Evolutionary conservation across 2,329 filamentous ascomycete genomes (phyloP).

Genomic region (Arachnopeziza araneosa): DNA sequence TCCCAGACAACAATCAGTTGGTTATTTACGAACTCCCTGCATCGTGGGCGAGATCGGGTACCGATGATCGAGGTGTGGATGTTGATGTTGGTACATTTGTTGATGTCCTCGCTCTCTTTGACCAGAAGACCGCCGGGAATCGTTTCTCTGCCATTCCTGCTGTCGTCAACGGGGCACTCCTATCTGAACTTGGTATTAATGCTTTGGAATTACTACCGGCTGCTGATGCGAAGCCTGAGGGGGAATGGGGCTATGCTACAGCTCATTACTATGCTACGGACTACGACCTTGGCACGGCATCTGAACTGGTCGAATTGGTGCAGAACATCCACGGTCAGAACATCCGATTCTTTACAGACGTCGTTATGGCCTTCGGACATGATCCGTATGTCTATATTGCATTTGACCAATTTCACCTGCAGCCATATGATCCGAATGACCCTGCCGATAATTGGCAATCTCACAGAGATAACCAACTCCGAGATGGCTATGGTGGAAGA

Average conservation of each 20-base stretch:
- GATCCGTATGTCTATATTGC: constrained; percentile 16
- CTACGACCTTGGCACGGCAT: constrained; percentile 12
- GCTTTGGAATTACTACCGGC: constrained; percentile 15
- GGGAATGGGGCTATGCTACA: constrained; percentile 17
- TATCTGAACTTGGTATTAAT: constrained; percentile 13
- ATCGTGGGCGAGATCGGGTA: constrained; percentile 10
- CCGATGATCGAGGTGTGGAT: constrained; percentile 3
- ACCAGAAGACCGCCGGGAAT: constrained; percentile 2
- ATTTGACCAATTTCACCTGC: constrained; percentile 14
- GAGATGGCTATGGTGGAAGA: constrained; percentile 15
- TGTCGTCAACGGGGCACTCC: constrained; percentile 7
- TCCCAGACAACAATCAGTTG: constrained; percentile 17
- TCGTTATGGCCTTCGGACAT: constrained; percentile 18
- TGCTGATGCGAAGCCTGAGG: constrained; percentile 14
- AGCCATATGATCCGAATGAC: constrained; percentile 4
- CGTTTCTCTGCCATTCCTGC: constrained; percentile 3
- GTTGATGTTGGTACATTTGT: constrained; percentile 14
- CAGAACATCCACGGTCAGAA: constrained; percentile 13
- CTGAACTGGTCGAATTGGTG: constrained; percentile 8
- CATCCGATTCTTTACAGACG: constrained; percentile 15
- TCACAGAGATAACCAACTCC: constrained; percentile 1
- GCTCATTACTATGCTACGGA: constrained; percentile 17
- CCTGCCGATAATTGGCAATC: constrained; percentile 13
- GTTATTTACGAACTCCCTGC: constrained; percentile 17
- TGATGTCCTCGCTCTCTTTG: constrained; percentile 15